Base-by-base conservation (phyloP, 108 stramenopile genomes). In the Skeletonema tropicum region DNA sequence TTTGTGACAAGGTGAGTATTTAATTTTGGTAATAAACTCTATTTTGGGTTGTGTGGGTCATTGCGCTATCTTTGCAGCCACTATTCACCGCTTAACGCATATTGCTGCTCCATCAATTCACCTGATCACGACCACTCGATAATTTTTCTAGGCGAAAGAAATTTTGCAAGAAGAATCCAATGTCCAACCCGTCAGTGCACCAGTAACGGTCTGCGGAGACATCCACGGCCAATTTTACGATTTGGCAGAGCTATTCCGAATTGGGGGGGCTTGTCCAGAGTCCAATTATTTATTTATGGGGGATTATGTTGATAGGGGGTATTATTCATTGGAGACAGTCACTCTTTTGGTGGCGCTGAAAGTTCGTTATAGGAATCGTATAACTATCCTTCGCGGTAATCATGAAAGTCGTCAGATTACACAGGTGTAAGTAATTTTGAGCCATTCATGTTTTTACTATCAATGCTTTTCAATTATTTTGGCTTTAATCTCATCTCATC, bases 391-490 rank as follows among this genome's bases (percentile, higher is more conserved):
- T 41, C 82, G 97, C 30, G 97, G 97, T 10, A 98, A 98, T 87
- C 98, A 98, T 80, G 98, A 98, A 79, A 91, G 90, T 75, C 92
- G 98, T 42, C 98, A 97, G 86, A 97, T 98, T 80, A 98, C 98
- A 15, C 98, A 97, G 85, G 97, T 97, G 70, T 87, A 75, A 79
- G 83, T 79, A 23, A 17, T 26, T 30, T 41, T 61, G 46, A 38
- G 15, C 30, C 15, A 15, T n/a, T 15, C 14, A n/a, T n/a, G 4
- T 42, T 3, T 33, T 72, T 62, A 39, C 17, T 3, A 7, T 45
- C 29, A 1, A 60, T 60, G n/a, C 6, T 65, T 29, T 1, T 57
- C 17, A 23, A 35, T 52, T 2, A 29, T 29, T 31, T n/a, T 21
- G 39, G 0, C 13, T 42, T 48, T 7, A 52, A 21, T 10, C 33